Conservation (phyloP, 345 rosid genomes). For the Lepidium sativum region DNA sequence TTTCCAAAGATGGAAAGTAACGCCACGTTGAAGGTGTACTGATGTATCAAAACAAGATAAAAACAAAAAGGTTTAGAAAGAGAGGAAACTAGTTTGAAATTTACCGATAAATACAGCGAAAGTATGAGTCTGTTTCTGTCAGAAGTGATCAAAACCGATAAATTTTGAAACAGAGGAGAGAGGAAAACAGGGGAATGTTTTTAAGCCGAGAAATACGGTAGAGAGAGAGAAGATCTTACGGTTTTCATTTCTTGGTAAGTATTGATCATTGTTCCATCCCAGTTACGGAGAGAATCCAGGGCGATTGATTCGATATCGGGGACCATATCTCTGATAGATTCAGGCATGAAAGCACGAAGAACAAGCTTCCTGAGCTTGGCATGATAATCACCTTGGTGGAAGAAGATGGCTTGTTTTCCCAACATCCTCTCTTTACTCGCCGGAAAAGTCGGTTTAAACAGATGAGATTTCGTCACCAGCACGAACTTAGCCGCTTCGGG, state of each 20-base stretch:
- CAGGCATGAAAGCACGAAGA: conserved; percentile 69
- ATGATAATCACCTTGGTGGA: conserved; percentile 82
- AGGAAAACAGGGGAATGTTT: conserved; percentile 6
- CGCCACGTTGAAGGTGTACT: conserved; percentile 85
- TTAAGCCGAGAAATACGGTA: not conserved
- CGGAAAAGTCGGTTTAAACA: conserved; percentile 87
- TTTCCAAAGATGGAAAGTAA: conserved; percentile 71
- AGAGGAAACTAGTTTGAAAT: too few relatives aligned
- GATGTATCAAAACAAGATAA: not conserved
- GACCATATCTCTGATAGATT: conserved; percentile 41
- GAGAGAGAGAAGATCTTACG: conserved; percentile 28
- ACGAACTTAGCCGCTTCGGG: conserved; percentile 80
- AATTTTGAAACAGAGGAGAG: not conserved
- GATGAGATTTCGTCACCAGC: conserved; percentile 51
- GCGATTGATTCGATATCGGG: conserved; percentile 52
- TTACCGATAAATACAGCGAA: not conserved
- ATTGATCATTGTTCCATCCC: conserved; percentile 47
- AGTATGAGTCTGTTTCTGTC: too few relatives aligned
- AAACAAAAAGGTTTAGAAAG: not conserved
- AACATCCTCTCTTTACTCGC: conserved; percentile 87
- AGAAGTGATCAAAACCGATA: not conserved
- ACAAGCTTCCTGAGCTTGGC: conserved; percentile 67
- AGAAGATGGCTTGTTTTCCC: conserved; percentile 77
- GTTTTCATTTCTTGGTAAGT: conserved; percentile 83
- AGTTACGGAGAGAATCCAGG: conserved; percentile 26